Evolutionary conservation across 495 filamentous ascomycete species (phyloP).

Genomic region (Penicillium herquei): DNA sequence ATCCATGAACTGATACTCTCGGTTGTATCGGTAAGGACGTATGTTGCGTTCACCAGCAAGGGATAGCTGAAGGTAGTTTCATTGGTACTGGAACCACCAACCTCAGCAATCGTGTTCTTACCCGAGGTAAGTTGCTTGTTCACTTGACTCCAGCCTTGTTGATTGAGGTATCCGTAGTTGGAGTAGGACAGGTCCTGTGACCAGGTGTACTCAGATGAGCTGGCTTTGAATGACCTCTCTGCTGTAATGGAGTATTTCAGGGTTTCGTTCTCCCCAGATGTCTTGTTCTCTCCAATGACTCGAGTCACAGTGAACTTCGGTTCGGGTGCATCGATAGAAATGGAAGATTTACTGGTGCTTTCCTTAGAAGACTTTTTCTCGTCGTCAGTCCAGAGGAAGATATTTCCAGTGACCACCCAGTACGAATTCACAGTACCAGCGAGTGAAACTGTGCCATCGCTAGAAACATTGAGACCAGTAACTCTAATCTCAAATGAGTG

Average conservation of each 20-base stretch:
- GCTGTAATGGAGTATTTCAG: conserved; percentile 59
- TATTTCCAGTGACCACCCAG: conserved; percentile 82
- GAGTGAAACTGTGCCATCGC: conserved; percentile 46
- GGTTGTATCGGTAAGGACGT: conserved; percentile 45
- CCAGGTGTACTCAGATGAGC: conserved; percentile 56
- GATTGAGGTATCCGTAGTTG: conserved; percentile 59
- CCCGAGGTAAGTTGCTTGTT: conserved; percentile 63
- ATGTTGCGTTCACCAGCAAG: conserved; percentile 57
- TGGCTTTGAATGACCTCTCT: conserved; percentile 53
- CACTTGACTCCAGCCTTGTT: conserved; percentile 58
- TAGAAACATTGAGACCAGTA: conserved; percentile 55
- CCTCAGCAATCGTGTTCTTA: conserved; percentile 46
- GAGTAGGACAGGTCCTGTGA: conserved; percentile 56
- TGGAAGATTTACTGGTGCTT: conserved; percentile 5
- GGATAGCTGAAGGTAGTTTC: conserved; percentile 60
- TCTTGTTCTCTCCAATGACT: conserved; percentile 26
- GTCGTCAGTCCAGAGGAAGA: conserved; percentile 73
- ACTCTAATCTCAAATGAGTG: conserved; percentile 75
- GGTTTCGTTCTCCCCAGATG: conserved; percentile 37
- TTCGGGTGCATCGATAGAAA: conserved; percentile 29
- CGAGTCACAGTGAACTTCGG: conserved; percentile 46
- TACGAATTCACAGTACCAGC: conserved; percentile 62
- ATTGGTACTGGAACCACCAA: conserved; percentile 19
- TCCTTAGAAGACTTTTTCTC: conserved; percentile 36
- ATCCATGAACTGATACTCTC: conserved; percentile 60